Evolutionary conservation across 768 basidiomycete species (phyloP).

Genomic region (Termitomyces eurrhizus): DNA sequence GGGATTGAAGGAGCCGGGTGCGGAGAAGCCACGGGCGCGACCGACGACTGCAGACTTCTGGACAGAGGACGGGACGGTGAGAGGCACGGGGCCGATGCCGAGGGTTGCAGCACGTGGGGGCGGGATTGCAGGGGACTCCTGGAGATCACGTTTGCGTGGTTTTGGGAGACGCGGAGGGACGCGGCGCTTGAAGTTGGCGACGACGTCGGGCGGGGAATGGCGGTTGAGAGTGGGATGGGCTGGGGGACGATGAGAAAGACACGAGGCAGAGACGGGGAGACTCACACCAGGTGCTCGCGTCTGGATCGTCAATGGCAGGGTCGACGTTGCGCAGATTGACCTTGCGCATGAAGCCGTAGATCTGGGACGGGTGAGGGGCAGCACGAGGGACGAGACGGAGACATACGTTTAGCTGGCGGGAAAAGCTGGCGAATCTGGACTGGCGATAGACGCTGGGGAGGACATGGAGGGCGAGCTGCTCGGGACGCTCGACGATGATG

Average conservation of each 20-base stretch:
- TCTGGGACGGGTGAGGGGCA: conserved; percentile 43
- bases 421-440: conserved; percentile 96
- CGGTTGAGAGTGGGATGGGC: conserved; percentile 91
- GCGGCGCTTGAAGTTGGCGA: conserved; percentile 92
- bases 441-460: conserved; percentile 93
- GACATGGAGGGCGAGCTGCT: conserved; percentile 91
- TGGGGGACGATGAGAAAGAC: conserved; percentile 25
- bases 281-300: conserved; percentile 97
- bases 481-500: conserved; percentile 92
- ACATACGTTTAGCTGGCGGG: conserved; percentile 92
- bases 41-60: conserved; percentile 45
- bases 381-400: conserved; percentile 21
- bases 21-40: conserved; percentile 76
- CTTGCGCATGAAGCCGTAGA: conserved; percentile 98
- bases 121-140: conserved; percentile 65
- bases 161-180: conserved; percentile 92
- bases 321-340: conserved; percentile 95
- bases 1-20: conserved; percentile 76
- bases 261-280: conserved; percentile 17
- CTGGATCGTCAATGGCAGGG: conserved; percentile 91
- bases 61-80: conserved; percentile 54
- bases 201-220: conserved; percentile 84
- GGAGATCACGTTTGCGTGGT: conserved; percentile 73
- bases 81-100: conserved; percentile 63
- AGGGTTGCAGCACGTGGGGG: conserved; percentile 70